Base-by-base conservation (phyloP, 306 rosid genomes). In the Arachis stenosperma region DNA sequence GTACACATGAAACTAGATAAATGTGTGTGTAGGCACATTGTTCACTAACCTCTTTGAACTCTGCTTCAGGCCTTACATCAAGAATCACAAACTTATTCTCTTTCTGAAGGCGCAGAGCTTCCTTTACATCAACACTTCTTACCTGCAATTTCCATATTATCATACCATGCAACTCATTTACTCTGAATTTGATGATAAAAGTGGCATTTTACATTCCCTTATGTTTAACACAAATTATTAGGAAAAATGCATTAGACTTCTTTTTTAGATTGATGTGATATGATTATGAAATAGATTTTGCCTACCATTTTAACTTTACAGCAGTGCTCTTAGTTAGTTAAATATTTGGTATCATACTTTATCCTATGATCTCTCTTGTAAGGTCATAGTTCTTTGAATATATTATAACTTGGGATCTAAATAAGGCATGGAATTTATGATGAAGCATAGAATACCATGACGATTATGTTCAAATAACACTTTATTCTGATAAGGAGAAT, bases 1-100 rank as follows among this genome's bases (percentile, higher is more conserved):
- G 27, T 22, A 2, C 37, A 2, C 4, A 33, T 2, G 37, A 4
- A 4, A 2, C 2, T 33, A 33, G 37, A 2, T 33, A 33, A 33
- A 2, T 33, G 37, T 33, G 37, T 33, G 37, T 2, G 37, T 33
- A 12, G 12, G 64, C 58, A 67, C 37, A 33, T 43, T 55, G 68
- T 57, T 73, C 59, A 70, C 84, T 69, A 33, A 93, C 99, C 96
- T 91, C 96, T 82, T 89, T 91, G 77, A 85, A 94, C 74, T 94
- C 99, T 74, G 96, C 96, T 86, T 83, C 97, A 27, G 99, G 99
- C 70, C 99, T 84, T 9, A 94, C 97, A 36, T 91, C 99, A 14
- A 94, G 97, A 84, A 94, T 91, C 72, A 94, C 97, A 37, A 89
- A 94, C 55, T 94, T 91, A 66, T 94, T 91, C 83, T 94, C 99